These are phyloP conservation scores for Lachnellula subtilissima DNA, from an alignment of 2,329 filamentous ascomycete genomes.

Conservation along the genomic window DNA sequence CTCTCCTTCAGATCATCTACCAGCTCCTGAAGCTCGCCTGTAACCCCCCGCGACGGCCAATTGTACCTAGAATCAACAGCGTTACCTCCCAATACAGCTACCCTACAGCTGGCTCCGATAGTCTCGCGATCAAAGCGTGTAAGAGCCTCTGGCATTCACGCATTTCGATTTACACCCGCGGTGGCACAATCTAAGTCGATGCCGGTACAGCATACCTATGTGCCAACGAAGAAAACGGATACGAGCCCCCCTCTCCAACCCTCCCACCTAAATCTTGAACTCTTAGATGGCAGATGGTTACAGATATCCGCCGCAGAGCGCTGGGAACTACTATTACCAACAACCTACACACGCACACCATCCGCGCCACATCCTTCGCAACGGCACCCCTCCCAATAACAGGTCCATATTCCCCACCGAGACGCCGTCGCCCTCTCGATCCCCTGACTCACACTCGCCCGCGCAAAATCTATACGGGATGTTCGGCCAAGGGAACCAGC, in stretches of 20 bases:
- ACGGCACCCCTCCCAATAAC: constrained; percentile 41
- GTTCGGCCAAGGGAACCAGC: constrained; percentile 67
- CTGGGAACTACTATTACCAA: constrained; percentile 54
- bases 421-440: constrained; percentile 54
- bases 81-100: not conserved
- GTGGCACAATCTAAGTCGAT: constrained; percentile 24
- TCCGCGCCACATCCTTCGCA: constrained; percentile 40
- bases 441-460: constrained; percentile 42
- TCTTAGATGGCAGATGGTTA: constrained; percentile 67
- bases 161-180: not conserved
- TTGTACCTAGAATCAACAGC: not conserved
- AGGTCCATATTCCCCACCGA: constrained; percentile 33
- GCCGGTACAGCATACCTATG: constrained; percentile 29
- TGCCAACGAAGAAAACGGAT: constrained; percentile 33
- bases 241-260: constrained; percentile 24
- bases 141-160: not conserved
- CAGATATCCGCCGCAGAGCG: constrained; percentile 55
- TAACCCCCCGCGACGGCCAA: not conserved
- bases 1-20: not conserved
- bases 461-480: constrained; percentile 45
- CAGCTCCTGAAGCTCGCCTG: constrained; percentile 1
- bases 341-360: constrained; percentile 37
- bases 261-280: constrained; percentile 22
- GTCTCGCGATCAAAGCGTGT: not conserved
- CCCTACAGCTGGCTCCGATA: not conserved